Conservation (phyloP, 805 yeast species). For the Yamadazyma tumulicola region DNA sequence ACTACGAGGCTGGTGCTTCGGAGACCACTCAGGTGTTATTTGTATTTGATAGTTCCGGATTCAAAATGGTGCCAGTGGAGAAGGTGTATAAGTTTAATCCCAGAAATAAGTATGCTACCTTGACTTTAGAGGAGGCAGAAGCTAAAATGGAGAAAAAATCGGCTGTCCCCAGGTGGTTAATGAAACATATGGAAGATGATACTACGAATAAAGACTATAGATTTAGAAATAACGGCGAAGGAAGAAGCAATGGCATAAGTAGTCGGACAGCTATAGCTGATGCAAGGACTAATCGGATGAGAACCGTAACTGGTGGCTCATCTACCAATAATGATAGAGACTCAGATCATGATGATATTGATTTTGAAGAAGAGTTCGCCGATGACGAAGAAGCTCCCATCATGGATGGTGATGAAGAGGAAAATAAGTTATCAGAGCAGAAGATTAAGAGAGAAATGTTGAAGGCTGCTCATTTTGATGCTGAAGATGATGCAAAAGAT, state of each 20-base stretch:
- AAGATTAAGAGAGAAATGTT: conserved; percentile 83
- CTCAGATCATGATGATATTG: conserved; percentile 87
- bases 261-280: conserved; percentile 3
- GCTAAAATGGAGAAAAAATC: conserved; percentile 81
- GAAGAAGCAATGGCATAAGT: conserved; percentile 7
- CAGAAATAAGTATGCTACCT: conserved; percentile 87
- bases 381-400: conserved; percentile 99
- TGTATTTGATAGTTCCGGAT: conserved; percentile 82
- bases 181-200: conserved; percentile 77
- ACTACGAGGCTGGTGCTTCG: conserved; percentile 85
- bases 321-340: conserved; percentile 46
- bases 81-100: conserved; percentile 93
- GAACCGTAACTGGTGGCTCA: conserved; percentile 43
- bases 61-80: conserved; percentile 92
- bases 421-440: conserved; percentile 82
- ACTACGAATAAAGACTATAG: conserved; percentile 48
- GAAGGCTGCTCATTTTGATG: conserved; percentile 72
- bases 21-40: conserved; percentile 79
- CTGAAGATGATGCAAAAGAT: conserved; percentile 49
- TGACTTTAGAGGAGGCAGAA: conserved; percentile 95
- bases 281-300: conserved; percentile 18
- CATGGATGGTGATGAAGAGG: conserved; percentile 94
- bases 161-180: conserved; percentile 88
- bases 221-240: conserved; percentile 29
- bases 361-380: conserved; percentile 94